Conservation (phyloP, 352 stramenopile species). For the Globisporangium barbulae region DNA sequence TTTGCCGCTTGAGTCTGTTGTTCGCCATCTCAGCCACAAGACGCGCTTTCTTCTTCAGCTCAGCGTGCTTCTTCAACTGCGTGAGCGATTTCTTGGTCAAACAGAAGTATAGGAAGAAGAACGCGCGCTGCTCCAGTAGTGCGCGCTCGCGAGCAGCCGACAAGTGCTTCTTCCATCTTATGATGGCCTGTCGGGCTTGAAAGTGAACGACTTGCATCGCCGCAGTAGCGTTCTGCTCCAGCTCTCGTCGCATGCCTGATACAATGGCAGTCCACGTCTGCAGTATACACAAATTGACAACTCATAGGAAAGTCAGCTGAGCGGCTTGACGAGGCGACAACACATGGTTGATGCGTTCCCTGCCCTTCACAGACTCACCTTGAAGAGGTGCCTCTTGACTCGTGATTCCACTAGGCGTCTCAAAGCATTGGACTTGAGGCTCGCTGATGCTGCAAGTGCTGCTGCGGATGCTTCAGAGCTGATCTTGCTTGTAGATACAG, state of each 20-base stretch:
- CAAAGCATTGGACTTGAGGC: background rate
- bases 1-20: background rate
- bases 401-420: background rate
- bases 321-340: background rate
- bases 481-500: background rate
- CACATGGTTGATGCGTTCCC: no score
- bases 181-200: background rate
- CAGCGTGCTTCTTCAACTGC: constrained; percentile 8
- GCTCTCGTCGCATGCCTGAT: background rate
- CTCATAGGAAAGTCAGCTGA: background rate
- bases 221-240: constrained; percentile 2
- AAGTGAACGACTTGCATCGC: background rate
- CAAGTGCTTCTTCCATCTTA: constrained; percentile 5
- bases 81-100: constrained; percentile 16
- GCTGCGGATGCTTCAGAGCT: background rate
- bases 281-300: background rate
- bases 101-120: constrained; percentile 23
- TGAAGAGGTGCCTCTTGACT: constrained; percentile 5
- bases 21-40: background rate
- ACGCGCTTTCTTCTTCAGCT: background rate
- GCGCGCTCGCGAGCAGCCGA: background rate
- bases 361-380: background rate
- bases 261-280: background rate
- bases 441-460: background rate
- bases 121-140: constrained; percentile 13